Percentiles rank a stretch among this genome's conserved stretches.
Evolutionary conservation across 768 basidiomycete genomes (phyloP).

Genomic region (Fomitopsis pulvina): DNA sequence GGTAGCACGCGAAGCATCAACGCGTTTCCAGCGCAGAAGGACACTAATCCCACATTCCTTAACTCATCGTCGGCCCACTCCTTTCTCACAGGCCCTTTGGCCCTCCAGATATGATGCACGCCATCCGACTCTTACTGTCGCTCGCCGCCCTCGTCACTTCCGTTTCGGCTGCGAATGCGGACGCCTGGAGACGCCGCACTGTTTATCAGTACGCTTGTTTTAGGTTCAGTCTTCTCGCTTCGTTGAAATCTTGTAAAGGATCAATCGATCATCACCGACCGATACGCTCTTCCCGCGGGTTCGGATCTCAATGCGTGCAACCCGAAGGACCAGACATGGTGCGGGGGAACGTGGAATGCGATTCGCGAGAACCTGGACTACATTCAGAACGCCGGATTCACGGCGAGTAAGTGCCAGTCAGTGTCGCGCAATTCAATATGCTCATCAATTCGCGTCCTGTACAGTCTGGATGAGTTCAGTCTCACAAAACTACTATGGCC

Average conservation of each 20-base stretch:
- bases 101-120: conserved; percentile 13
- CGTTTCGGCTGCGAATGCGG: conserved; percentile 53
- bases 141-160: conserved; percentile 23
- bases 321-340: conserved; percentile 58
- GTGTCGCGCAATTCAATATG: neutral
- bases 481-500: conserved; percentile 70
- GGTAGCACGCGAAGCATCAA: no score
- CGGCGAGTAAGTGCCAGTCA: conserved; percentile 44
- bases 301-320: conserved; percentile 49
- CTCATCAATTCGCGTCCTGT: neutral
- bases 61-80: no score
- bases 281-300: conserved; percentile 63
- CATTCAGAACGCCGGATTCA: conserved; percentile 77
- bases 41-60: no score
- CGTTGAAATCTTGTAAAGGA: conserved; percentile 18
- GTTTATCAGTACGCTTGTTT: conserved; percentile 55
- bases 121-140: conserved; percentile 20
- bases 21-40: no score
- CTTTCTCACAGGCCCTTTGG: no score
- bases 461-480: conserved; percentile 82
- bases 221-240: neutral
- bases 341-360: conserved; percentile 82
- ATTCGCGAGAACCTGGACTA: conserved; percentile 79
- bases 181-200: conserved; percentile 69
- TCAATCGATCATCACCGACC: conserved; percentile 68